Conservation (phyloP, 2,329 filamentous ascomycete genomes). For the Cladophialophora chaetospira region DNA sequence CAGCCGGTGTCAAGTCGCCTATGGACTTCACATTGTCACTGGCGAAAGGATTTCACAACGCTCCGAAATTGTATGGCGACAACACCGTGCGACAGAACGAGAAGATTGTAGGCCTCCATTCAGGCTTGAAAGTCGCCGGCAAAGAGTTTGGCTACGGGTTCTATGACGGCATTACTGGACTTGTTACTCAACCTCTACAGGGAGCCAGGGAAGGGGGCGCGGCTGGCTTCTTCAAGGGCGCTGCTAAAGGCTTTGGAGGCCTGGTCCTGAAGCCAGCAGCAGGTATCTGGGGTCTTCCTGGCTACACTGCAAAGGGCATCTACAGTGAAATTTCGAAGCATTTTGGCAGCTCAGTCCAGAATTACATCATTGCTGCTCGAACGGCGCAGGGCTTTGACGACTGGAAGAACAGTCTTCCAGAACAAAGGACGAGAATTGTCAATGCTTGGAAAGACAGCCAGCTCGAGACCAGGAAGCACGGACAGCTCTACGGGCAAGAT, state of each 20-base stretch:
- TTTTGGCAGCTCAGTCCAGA: slow-evolving; percentile 70
- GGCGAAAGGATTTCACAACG: slow-evolving; percentile 85
- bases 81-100: slow-evolving; percentile 75
- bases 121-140: slow-evolving; percentile 74
- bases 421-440: slow-evolving; percentile 67
- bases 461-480: slow-evolving; percentile 55
- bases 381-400: slow-evolving; percentile 75
- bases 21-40: slow-evolving; percentile 83
- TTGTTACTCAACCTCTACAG: slow-evolving; percentile 74
- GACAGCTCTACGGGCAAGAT: slow-evolving; percentile 35
- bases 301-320: slow-evolving; percentile 80
- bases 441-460: slow-evolving; percentile 64
- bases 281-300: slow-evolving; percentile 73
- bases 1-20: slow-evolving; percentile 74
- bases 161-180: slow-evolving; percentile 77
- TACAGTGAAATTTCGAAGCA: slow-evolving; percentile 74
- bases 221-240: slow-evolving; percentile 71
- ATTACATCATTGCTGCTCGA: slow-evolving; percentile 77
- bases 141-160: slow-evolving; percentile 77
- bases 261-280: slow-evolving; percentile 79
- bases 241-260: slow-evolving; percentile 82
- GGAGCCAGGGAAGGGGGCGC: slow-evolving; percentile 67
- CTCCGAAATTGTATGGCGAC: slow-evolving; percentile 81
- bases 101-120: slow-evolving; percentile 75
- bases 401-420: slow-evolving; percentile 53